Evolutionary conservation across 176 grass and related monocot genomes (phyloP).

Genomic region (Lolium rigidum): DNA sequence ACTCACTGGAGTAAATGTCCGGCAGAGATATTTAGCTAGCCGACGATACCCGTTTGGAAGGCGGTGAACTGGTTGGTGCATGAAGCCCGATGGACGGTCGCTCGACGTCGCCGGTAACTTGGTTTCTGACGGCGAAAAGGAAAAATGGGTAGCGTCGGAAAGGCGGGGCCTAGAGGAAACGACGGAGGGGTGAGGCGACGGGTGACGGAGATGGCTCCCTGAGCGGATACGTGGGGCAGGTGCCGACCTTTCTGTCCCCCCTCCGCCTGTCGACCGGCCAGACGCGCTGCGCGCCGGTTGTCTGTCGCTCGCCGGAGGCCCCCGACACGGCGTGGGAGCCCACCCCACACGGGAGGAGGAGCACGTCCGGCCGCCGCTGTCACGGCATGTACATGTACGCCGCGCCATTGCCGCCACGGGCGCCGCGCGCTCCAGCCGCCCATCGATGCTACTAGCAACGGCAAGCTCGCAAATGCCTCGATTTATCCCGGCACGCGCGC

Average conservation of each 20-base stretch:
- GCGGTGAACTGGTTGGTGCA: neutral
- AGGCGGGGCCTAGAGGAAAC: neutral
- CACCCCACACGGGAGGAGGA: neutral
- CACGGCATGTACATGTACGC: neutral
- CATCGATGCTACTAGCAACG: neutral
- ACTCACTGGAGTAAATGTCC: constrained; percentile 17
- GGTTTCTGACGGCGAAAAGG: neutral
- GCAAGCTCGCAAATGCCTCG: neutral
- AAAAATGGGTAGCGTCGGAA: neutral
- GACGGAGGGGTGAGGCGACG: neutral
- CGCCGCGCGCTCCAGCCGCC: neutral
- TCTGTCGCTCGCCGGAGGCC: constrained; percentile 33
- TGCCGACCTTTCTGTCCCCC: constrained; percentile 42
- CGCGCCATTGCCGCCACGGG: neutral
- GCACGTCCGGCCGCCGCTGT: neutral
- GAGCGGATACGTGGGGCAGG: constrained; percentile 21
- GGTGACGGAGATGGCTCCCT: constrained; percentile 36
- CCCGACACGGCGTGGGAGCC: constrained; percentile 37
- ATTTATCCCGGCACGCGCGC: neutral
- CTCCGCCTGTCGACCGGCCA: constrained; percentile 38
- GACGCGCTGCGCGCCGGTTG: neutral
- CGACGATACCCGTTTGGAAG: no score
- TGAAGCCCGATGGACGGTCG: no score
- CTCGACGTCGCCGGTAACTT: neutral
- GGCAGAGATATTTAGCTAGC: neutral